Evolutionary conservation across 164 flowering plant genomes (phyloP).

Genomic region (Cinnamomum micranthum): DNA sequence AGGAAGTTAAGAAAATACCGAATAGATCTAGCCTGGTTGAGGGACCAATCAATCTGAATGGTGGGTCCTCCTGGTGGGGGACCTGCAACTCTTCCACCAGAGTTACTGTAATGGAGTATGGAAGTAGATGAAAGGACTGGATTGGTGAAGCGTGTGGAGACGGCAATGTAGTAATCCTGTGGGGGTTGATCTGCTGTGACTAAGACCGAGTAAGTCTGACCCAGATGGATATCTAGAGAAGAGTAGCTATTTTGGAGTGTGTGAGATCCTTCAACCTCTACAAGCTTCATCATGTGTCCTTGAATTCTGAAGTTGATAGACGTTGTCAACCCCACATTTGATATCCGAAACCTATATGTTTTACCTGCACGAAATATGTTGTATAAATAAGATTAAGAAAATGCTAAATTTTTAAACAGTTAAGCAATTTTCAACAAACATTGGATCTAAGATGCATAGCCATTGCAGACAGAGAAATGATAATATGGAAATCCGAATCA

Average conservation of each 20-base stretch:
- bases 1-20: constrained; percentile 37
- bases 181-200: constrained; percentile 83
- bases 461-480: neutral
- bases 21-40: constrained; percentile 74
- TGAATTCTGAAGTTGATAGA: constrained; percentile 94
- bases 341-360: constrained; percentile 89
- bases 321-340: constrained; percentile 82
- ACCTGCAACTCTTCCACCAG: constrained; percentile 57
- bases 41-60: constrained; percentile 63
- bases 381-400: no score
- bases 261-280: constrained; percentile 96
- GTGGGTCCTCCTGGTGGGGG: constrained; percentile 82
- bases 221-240: constrained; percentile 83
- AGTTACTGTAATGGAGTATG: constrained; percentile 79
- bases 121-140: constrained; percentile 77
- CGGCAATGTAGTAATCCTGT: constrained; percentile 74
- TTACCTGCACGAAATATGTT: constrained; percentile 39
- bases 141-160: constrained; percentile 78
- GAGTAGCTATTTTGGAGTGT: constrained; percentile 76
- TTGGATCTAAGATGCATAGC: no score
- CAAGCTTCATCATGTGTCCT: constrained; percentile 76
- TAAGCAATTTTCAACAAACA: no score
- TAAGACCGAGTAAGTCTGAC: constrained; percentile 85
- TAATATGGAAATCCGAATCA: no score
- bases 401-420: no score